Conservation (phyloP, 768 basidiomycete genomes). For the Mycena venus region DNA sequence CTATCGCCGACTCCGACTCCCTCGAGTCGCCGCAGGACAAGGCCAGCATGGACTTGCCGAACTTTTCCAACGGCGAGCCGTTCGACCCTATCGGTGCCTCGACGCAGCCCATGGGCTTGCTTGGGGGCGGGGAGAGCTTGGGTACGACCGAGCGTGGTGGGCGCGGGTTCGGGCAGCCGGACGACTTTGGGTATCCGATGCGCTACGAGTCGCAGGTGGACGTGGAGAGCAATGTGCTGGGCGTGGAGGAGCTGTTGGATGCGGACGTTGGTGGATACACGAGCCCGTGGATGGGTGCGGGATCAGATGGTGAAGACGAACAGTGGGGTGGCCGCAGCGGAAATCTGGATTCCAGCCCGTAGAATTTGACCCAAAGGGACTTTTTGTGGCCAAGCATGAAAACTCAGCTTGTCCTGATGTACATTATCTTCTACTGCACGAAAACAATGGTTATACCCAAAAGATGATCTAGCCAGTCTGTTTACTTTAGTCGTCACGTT, state of each 20-base stretch:
- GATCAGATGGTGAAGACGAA: slow-evolving; percentile 23
- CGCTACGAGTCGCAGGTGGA: slow-evolving; percentile 35
- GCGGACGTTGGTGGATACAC: slow-evolving; percentile 26
- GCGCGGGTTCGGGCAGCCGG: slow-evolving; percentile 29
- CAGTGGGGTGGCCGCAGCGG: slow-evolving; percentile 10
- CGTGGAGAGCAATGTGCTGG: slow-evolving; percentile 33
- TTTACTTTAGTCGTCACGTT: too few relatives aligned
- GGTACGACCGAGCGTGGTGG: slow-evolving; percentile 25
- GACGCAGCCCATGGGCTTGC: slow-evolving; percentile 32
- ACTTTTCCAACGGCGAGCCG: slow-evolving; percentile 23
- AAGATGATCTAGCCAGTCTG: too few relatives aligned
- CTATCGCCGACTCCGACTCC: slow-evolving; percentile 32
- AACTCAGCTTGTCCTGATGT: too few relatives aligned
- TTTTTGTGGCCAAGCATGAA: too few relatives aligned
- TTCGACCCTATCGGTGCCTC: slow-evolving; percentile 29
- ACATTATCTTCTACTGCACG: too few relatives aligned
- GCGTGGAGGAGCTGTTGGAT: slow-evolving; percentile 29
- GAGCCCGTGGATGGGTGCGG: slow-evolving; percentile 29
- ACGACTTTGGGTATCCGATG: slow-evolving; percentile 20
- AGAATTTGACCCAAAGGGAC: neutral
- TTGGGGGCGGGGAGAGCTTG: slow-evolving; percentile 20
- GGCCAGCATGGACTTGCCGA: slow-evolving; percentile 19
- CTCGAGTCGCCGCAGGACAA: slow-evolving; percentile 22
- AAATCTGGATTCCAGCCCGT: slow-evolving; percentile 23
- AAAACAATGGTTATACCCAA: too few relatives aligned